phyloP scores from a whole-genome alignment of 2,329 filamentous ascomycete genomes.

The Phyllosticta citrichinensis region DNA sequence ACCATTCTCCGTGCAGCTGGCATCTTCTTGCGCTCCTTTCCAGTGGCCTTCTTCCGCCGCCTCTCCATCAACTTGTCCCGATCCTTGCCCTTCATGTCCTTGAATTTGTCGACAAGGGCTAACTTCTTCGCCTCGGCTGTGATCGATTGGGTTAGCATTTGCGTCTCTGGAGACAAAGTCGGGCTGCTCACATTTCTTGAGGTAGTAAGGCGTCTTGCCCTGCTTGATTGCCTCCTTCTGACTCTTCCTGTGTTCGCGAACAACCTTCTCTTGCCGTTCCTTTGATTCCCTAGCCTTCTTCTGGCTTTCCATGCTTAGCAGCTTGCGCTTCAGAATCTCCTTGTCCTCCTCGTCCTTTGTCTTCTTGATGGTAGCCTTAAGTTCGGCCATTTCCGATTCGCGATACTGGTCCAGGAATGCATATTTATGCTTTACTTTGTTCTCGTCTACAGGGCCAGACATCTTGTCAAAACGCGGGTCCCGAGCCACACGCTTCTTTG shows the following conservation, averaged over 20 bases:
- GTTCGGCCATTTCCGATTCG: slow-evolving; percentile 66
- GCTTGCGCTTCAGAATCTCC: slow-evolving; percentile 59
- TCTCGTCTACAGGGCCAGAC: slow-evolving; percentile 46
- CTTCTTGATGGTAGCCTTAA: slow-evolving; percentile 58
- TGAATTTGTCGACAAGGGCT: slow-evolving; percentile 7
- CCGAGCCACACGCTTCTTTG: slow-evolving; percentile 50
- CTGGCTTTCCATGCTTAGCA: slow-evolving; percentile 70
- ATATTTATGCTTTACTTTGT: slow-evolving; percentile 62
- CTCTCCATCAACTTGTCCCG: slow-evolving; percentile 77
- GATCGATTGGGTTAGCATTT: slow-evolving; percentile 14
- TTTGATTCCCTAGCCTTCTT: slow-evolving; percentile 60
- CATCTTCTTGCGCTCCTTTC: slow-evolving; percentile 66
- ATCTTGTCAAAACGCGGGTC: slow-evolving; percentile 83
- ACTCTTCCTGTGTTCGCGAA: slow-evolving; percentile 65
- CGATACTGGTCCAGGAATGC: slow-evolving; percentile 82
- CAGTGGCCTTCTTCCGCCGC: slow-evolving; percentile 77
- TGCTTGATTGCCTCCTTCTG: slow-evolving; percentile 79
- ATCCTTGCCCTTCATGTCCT: slow-evolving; percentile 29
- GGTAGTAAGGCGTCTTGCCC: slow-evolving; percentile 71
- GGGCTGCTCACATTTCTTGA: slow-evolving; percentile 57
- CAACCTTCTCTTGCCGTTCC: slow-evolving; percentile 58
- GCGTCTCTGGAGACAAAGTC: background rate
- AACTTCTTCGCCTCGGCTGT: slow-evolving; percentile 44
- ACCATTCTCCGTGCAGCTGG: slow-evolving; percentile 21
- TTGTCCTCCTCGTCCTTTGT: slow-evolving; percentile 56